A percentile compares a stretch with the other conserved stretches of the same genome.
These are phyloP conservation scores for Phylloporus sp. DNA, from an alignment of 768 basidiomycete genomes.

Conservation along the genomic window DNA sequence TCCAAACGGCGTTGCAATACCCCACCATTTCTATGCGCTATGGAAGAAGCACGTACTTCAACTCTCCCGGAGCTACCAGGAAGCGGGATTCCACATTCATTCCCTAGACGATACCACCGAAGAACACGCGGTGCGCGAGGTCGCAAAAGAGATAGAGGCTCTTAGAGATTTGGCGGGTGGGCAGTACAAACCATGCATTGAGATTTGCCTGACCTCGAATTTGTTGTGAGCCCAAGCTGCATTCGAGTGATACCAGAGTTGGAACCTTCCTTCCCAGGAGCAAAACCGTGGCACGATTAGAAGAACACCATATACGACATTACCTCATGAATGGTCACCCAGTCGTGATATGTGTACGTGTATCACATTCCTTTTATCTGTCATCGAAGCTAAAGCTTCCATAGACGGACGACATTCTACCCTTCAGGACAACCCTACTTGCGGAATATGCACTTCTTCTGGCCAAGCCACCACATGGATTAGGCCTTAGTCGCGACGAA, in stretches of 20 bases:
- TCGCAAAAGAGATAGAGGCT: slow-evolving; percentile 19
- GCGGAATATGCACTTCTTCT: slow-evolving; percentile 79
- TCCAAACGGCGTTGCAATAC: slow-evolving; percentile 17
- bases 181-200: slow-evolving; percentile 54
- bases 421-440: slow-evolving; percentile 67
- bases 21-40: slow-evolving; percentile 21
- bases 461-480: slow-evolving; percentile 63
- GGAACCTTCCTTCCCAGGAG: slow-evolving; percentile 37
- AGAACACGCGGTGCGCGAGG: slow-evolving; percentile 19
- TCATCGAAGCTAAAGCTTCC: background rate
- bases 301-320: slow-evolving; percentile 67
- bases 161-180: slow-evolving; percentile 11
- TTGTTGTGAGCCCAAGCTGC: slow-evolving; percentile 47
- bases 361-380: background rate
- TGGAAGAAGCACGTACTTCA: slow-evolving; percentile 22
- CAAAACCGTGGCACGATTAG: slow-evolving; percentile 61
- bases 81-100: slow-evolving; percentile 10
- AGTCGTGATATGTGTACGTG: slow-evolving; percentile 66
- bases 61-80: slow-evolving; percentile 17
- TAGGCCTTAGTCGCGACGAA: slow-evolving; percentile 59
- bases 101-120: slow-evolving; percentile 10
- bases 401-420: slow-evolving; percentile 79
- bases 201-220: slow-evolving; percentile 81
- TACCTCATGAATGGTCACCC: slow-evolving; percentile 64
- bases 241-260: background rate